phyloP scores from a whole-genome alignment of 78 protist species.

The Andalucia godoyi region DNA sequence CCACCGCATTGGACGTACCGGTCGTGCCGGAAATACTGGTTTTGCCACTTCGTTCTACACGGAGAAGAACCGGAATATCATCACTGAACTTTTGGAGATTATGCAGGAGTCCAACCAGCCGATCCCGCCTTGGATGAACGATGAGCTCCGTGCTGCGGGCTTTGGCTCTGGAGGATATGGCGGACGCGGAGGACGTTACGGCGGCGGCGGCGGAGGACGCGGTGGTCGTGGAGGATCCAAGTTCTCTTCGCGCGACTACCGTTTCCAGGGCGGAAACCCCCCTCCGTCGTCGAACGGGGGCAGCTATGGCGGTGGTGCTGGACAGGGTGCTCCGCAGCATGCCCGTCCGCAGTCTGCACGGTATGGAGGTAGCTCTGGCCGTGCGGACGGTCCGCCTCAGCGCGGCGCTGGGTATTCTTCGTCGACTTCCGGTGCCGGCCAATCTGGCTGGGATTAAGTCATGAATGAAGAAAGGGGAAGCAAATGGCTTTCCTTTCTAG shows the following conservation, averaged over 20 bases:
- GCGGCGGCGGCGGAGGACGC: neutral
- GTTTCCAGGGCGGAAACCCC: too few relatives aligned
- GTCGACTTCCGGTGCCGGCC: too few relatives aligned
- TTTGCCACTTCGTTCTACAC: constrained; percentile 63
- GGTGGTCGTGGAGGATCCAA: neutral
- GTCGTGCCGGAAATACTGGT: constrained; percentile 90
- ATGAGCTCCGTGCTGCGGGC: neutral
- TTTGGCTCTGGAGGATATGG: neutral
- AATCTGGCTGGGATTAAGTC: too few relatives aligned
- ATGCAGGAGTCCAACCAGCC: constrained; percentile 43
- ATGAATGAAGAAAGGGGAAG: too few relatives aligned
- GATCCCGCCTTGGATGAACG: constrained; percentile 19
- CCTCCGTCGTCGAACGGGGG: too few relatives aligned
- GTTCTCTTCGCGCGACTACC: neutral
- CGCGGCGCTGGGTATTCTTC: too few relatives aligned
- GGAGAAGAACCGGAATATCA: constrained; percentile 14
- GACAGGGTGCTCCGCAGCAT: too few relatives aligned
- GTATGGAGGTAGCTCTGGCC: too few relatives aligned
- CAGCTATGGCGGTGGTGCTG: too few relatives aligned
- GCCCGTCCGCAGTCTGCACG: too few relatives aligned
- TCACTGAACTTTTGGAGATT: constrained; percentile 30
- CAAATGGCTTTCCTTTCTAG: too few relatives aligned
- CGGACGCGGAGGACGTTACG: neutral
- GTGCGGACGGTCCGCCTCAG: too few relatives aligned
- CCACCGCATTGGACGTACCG: constrained; percentile 98